Conservation (phyloP, 768 basidiomycete species). For the Russula ochroleuca region DNA sequence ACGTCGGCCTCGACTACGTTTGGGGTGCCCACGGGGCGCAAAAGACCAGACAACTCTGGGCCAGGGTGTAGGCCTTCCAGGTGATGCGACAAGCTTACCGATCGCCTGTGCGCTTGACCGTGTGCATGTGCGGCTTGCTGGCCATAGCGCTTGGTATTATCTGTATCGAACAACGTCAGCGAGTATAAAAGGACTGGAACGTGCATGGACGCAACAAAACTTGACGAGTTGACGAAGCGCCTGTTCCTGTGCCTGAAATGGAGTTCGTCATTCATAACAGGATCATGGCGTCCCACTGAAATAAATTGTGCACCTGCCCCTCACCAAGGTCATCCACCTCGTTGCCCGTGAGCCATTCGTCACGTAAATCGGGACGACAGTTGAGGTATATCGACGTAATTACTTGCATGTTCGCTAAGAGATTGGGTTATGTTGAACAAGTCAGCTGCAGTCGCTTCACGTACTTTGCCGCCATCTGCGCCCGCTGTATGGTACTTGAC, state of each 20-base stretch:
- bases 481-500: conserved; percentile 97
- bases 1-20: conserved; percentile 83
- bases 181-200: conserved; percentile 10
- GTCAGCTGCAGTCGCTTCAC: conserved; percentile 32
- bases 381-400: conserved; percentile 98
- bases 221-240: conserved; percentile 90
- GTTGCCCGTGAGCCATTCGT: conserved; percentile 94
- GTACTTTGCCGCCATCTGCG: conserved; percentile 96
- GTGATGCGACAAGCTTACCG: conserved; percentile 79
- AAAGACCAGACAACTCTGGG: conserved; percentile 67
- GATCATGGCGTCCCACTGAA: conserved; percentile 12
- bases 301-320: conserved; percentile 60
- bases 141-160: conserved; percentile 90
- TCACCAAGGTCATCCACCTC: conserved; percentile 92
- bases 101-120: conserved; percentile 66
- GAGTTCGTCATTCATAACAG: conserved; percentile 6
- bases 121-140: conserved; percentile 46
- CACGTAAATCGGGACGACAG: conserved; percentile 91
- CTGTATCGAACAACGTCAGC: conserved; percentile 38
- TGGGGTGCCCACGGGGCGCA: conserved; percentile 70
- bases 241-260: conserved; percentile 81
- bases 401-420: conserved; percentile 96
- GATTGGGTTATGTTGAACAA: conserved; percentile 9
- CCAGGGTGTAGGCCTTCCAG: conserved; percentile 73
- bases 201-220: conserved; percentile 64